Conservation (phyloP, 2,329 filamentous ascomycete species). For the Penicillium sp. region DNA sequence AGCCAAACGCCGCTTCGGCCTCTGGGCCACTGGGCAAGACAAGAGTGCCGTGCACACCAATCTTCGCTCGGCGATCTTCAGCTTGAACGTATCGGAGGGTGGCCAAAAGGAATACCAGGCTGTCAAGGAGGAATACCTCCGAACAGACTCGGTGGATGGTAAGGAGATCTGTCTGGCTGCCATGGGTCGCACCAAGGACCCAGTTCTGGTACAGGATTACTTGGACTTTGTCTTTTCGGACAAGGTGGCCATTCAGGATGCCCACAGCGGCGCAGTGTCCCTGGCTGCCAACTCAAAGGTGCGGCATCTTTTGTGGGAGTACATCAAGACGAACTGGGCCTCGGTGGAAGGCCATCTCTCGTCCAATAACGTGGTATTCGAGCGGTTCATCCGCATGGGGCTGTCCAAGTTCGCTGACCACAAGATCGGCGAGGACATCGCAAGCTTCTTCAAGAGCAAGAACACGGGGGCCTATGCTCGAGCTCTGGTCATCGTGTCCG, state of each 20-base stretch:
- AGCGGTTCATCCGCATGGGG: constrained; percentile 79
- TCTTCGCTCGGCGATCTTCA: constrained; percentile 76
- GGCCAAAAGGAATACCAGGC: constrained; percentile 67
- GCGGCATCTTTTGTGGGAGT: constrained; percentile 77
- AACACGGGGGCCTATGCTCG: constrained; percentile 84
- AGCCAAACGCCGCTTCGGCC: constrained; percentile 73
- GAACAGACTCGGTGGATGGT: constrained; percentile 81
- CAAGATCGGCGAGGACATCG: constrained; percentile 71
- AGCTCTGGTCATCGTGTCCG: constrained; percentile 78
- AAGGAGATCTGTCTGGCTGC: constrained; percentile 80
- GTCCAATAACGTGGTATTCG: constrained; percentile 80
- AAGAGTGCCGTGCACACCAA: constrained; percentile 73
- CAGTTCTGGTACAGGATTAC: constrained; percentile 65
- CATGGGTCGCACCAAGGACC: constrained; percentile 70
- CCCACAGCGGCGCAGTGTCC: constrained; percentile 75
- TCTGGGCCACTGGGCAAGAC: constrained; percentile 68
- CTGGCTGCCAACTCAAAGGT: constrained; percentile 71
- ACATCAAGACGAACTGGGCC: constrained; percentile 80
- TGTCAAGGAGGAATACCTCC: constrained; percentile 81
- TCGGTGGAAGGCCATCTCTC: constrained; percentile 68
- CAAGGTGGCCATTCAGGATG: constrained; percentile 80
- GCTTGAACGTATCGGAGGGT: constrained; percentile 72
- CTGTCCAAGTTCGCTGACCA: constrained; percentile 75
- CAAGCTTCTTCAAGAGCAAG: constrained; percentile 79
- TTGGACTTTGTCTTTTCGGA: constrained; percentile 76